Conservation (phyloP, 225 moss, liverwort and hornwort species). For the Straminergon stramineum region DNA sequence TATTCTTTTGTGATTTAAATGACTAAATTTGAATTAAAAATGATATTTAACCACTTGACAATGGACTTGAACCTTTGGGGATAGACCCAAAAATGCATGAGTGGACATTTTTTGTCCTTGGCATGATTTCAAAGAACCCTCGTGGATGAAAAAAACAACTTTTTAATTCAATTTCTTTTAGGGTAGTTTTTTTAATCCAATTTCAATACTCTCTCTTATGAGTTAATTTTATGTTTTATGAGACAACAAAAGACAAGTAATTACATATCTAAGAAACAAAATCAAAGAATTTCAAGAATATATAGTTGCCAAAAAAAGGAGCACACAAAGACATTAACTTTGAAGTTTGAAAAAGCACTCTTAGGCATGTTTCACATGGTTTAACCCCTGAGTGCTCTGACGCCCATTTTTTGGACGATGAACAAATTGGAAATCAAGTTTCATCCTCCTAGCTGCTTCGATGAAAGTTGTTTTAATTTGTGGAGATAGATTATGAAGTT, state of each 20-base stretch:
- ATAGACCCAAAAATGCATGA: background rate
- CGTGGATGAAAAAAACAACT: accelerated
- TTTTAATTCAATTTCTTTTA: background rate
- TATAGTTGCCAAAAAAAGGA: background rate
- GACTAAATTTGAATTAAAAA: background rate
- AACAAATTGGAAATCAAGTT: too few relatives aligned
- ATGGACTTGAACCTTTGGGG: background rate
- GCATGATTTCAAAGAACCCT: accelerated
- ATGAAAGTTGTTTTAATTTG: too few relatives aligned
- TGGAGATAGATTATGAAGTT: too few relatives aligned
- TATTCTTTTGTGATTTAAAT: background rate
- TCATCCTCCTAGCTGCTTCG: too few relatives aligned
- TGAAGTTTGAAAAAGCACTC: too few relatives aligned
- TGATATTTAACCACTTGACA: background rate
- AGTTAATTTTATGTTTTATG: background rate
- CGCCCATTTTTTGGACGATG: too few relatives aligned
- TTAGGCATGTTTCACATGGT: too few relatives aligned
- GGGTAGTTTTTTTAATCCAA: background rate
- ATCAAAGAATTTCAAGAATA: background rate
- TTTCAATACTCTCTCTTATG: background rate
- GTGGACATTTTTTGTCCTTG: background rate
- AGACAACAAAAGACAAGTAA: background rate
- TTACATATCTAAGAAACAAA: background rate
- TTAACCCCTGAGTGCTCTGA: too few relatives aligned
- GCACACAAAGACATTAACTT: background rate